phyloP scores from a whole-genome alignment of 2,329 filamentous ascomycete species.

The Phaeosphaeria sp. region DNA sequence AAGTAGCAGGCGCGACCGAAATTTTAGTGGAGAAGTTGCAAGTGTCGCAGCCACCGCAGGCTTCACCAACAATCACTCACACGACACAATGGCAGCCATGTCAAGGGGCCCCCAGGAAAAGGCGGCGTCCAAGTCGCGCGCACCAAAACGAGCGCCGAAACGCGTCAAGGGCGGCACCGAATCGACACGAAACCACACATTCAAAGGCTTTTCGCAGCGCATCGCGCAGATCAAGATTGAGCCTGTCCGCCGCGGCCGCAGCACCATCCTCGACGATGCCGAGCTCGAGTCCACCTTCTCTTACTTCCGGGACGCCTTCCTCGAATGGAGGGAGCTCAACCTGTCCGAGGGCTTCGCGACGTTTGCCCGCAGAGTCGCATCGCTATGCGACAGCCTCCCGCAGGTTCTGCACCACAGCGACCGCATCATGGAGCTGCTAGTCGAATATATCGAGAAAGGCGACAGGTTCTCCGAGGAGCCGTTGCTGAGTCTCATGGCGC shows the following conservation, averaged over 20 bases:
- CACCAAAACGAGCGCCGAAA: constrained; percentile 70
- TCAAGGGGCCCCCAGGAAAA: constrained; percentile 43
- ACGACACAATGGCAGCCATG: constrained; percentile 52
- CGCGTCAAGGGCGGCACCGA: constrained; percentile 71
- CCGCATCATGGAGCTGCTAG: constrained; percentile 79
- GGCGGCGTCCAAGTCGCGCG: constrained; percentile 45
- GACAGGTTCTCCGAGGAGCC: constrained; percentile 86
- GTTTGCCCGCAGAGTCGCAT: constrained; percentile 77
- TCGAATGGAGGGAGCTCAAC: constrained; percentile 92
- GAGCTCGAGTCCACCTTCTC: constrained; percentile 80
- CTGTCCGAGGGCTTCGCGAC: constrained; percentile 79
- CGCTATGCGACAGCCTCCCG: constrained; percentile 86
- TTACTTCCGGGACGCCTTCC: constrained; percentile 81
- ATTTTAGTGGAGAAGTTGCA: constrained; percentile 37
- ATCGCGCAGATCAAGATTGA: constrained; percentile 93
- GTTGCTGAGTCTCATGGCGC: constrained; percentile 83
- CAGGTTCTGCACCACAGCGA: constrained; percentile 92
- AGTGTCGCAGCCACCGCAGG: constrained; percentile 11
- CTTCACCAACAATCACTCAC: constrained; percentile 7
- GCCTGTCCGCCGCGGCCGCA: constrained; percentile 86
- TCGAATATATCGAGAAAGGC: constrained; percentile 76
- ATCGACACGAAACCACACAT: constrained; percentile 84
- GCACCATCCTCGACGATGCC: constrained; percentile 81
- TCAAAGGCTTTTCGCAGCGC: constrained; percentile 89
- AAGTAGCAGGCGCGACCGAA: constrained; percentile 27